These are phyloP conservation scores for Cordyceps farinosa DNA, from an alignment of 2,329 filamentous ascomycete species.

Conservation along the genomic window DNA sequence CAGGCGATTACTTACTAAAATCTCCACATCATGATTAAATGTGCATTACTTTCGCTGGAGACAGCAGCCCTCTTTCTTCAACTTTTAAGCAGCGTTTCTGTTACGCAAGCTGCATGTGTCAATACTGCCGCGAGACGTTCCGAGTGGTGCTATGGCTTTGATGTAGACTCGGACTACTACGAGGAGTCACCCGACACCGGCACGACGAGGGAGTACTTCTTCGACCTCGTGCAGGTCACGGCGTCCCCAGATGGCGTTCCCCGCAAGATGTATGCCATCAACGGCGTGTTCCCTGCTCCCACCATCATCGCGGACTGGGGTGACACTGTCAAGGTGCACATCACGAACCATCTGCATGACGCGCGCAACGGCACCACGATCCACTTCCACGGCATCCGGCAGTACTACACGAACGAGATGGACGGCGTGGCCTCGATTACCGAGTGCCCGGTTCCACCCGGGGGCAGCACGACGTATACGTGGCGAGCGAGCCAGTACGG, in stretches of 20 bases:
- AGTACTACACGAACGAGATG: conserved; percentile 55
- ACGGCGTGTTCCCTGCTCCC: conserved; percentile 62
- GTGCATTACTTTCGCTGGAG: no score
- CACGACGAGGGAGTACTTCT: conserved; percentile 41
- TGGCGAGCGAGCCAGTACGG: conserved; percentile 56
- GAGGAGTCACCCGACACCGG: neutral
- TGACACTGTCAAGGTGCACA: conserved; percentile 49
- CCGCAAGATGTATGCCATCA: conserved; percentile 61
- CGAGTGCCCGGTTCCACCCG: conserved; percentile 55
- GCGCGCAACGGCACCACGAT: conserved; percentile 41
- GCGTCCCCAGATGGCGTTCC: conserved; percentile 58
- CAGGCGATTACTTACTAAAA: no score
- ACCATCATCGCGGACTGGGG: conserved; percentile 52
- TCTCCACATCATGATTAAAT: no score
- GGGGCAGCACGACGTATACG: conserved; percentile 53
- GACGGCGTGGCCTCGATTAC: conserved; percentile 57
- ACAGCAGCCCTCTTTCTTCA: no score
- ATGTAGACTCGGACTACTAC: neutral
- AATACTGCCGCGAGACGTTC: neutral
- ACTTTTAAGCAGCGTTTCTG: no score
- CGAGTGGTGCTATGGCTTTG: neutral
- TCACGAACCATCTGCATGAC: conserved; percentile 32
- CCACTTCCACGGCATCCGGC: conserved; percentile 61
- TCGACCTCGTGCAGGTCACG: conserved; percentile 59
- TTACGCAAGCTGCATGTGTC: no score